These are phyloP conservation scores for Monsonia emarginata DNA, from an alignment of 441 rosid genomes.

Conservation along the genomic window DNA sequence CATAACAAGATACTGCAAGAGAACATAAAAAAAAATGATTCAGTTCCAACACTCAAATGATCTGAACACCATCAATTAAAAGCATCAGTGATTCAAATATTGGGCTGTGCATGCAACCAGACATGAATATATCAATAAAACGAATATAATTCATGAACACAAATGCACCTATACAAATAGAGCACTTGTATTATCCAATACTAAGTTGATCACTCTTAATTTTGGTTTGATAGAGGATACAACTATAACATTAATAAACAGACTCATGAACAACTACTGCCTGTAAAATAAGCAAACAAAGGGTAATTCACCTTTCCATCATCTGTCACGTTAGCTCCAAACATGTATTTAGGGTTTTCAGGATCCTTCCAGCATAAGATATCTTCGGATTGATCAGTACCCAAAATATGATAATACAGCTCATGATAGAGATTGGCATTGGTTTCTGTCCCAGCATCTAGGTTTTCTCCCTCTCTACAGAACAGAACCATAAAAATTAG, in stretches of 20 bases:
- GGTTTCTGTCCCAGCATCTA: constrained; percentile 95
- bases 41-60: neutral
- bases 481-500: constrained; percentile 8
- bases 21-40: constrained; percentile 14
- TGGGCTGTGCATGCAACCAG: neutral
- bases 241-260: neutral
- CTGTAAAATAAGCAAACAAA: neutral
- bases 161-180: neutral
- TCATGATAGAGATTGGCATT: constrained; percentile 64
- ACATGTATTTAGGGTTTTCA: constrained; percentile 58
- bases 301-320: constrained; percentile 63
- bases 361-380: constrained; percentile 82
- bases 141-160: neutral
- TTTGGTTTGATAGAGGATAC: neutral
- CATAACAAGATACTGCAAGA: constrained; percentile 66
- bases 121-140: neutral
- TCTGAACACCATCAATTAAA: neutral
- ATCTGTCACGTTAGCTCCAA: constrained; percentile 47
- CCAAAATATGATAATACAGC: constrained; percentile 70
- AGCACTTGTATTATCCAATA: neutral
- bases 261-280: neutral
- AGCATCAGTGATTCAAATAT: neutral
- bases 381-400: constrained; percentile 78
- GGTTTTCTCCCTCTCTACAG: constrained; percentile 58
- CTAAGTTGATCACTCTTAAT: neutral